Evolutionary conservation across 495 filamentous ascomycete genomes (phyloP).

Genomic region (Amniculicola lignicola): DNA sequence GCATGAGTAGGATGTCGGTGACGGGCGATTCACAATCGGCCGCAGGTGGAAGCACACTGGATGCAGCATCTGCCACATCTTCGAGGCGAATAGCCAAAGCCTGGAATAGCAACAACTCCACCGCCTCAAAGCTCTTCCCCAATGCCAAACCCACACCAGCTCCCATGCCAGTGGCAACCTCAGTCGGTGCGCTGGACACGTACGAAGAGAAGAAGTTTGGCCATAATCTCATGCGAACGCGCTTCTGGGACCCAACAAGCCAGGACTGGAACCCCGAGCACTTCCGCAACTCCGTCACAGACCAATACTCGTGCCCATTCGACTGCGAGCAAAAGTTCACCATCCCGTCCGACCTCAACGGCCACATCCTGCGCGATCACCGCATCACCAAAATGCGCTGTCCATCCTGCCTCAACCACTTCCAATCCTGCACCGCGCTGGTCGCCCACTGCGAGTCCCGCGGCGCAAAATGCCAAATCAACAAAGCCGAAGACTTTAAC

Average conservation of each 20-base stretch:
- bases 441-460: constrained; percentile 52
- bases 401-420: constrained; percentile 48
- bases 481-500: constrained; percentile 38
- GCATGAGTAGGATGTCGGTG: background rate
- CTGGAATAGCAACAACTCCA: too few relatives aligned
- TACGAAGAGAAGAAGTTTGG: constrained; percentile 8
- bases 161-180: constrained; percentile 9
- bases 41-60: background rate
- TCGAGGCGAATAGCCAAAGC: background rate
- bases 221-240: constrained; percentile 34
- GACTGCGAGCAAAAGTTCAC: constrained; percentile 35
- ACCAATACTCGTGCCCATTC: constrained; percentile 38
- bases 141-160: constrained; percentile 29
- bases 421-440: constrained; percentile 46
- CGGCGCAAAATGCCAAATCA: constrained; percentile 46
- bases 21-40: background rate
- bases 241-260: constrained; percentile 39
- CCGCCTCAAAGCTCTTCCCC: constrained; percentile 29
- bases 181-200: constrained; percentile 8
- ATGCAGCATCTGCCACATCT: background rate
- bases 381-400: constrained; percentile 29
- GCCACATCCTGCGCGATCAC: constrained; percentile 36
- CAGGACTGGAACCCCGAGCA: constrained; percentile 33
- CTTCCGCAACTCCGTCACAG: constrained; percentile 32
- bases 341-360: constrained; percentile 21